A percentile compares a stretch with the other conserved stretches of the same genome.
Evolutionary conservation across 2,329 filamentous ascomycete species (phyloP).

Genomic region (Neofusicoccum kwambonambiense): DNA sequence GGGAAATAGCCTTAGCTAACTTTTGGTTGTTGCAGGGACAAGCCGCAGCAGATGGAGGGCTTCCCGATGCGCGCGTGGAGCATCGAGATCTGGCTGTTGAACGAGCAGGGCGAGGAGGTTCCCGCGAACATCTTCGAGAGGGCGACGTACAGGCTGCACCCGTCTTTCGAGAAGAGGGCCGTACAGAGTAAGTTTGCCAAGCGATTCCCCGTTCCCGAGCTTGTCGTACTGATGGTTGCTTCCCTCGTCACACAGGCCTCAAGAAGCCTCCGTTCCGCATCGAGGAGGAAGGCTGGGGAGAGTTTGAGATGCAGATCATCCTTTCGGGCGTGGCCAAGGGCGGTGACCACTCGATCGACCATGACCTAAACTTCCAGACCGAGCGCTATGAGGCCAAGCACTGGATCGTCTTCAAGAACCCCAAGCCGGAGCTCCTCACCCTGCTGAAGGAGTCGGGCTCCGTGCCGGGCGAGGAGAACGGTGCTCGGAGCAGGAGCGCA

Average conservation of each 20-base stretch:
- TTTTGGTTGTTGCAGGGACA: constrained; percentile 55
- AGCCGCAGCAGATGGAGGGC: constrained; percentile 77
- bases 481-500: constrained; percentile 62
- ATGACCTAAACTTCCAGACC: constrained; percentile 89
- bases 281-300: constrained; percentile 94
- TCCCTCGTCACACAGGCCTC: constrained; percentile 58
- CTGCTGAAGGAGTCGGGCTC: constrained; percentile 80
- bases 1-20: not conserved
- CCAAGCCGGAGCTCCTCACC: constrained; percentile 78
- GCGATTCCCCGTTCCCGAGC: no score
- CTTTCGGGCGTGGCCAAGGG: constrained; percentile 82
- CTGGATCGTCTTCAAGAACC: constrained; percentile 83
- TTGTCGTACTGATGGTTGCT: no score
- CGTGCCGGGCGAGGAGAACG: constrained; percentile 58
- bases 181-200: constrained; percentile 67
- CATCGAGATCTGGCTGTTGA: constrained; percentile 79
- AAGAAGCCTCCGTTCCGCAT: constrained; percentile 84
- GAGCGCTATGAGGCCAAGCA: constrained; percentile 82
- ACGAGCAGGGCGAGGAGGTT: constrained; percentile 81
- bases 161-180: constrained; percentile 78
- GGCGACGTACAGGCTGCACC: constrained; percentile 88
- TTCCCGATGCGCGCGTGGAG: constrained; percentile 94
- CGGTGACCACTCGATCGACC: constrained; percentile 72
- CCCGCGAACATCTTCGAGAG: constrained; percentile 86
- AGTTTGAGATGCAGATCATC: constrained; percentile 92